Base-by-base conservation (phyloP, 1,284 basidiomycete genomes). In the Puccinia horiana region DNA sequence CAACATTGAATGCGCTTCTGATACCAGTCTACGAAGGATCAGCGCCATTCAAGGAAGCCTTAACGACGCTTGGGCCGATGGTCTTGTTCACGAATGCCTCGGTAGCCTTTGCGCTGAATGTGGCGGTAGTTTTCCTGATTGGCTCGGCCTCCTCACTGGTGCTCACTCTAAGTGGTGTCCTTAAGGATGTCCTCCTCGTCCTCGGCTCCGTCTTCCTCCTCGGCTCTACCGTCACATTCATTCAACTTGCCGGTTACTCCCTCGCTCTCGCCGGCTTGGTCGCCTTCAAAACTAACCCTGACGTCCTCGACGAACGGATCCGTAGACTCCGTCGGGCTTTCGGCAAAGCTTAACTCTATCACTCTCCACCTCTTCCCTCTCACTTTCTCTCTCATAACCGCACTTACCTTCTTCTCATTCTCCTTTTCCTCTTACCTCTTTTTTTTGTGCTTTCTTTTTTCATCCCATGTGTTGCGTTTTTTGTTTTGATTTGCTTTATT, bases 131-230 rank as follows among this genome's bases (percentile, higher is more conserved):
- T 26, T 88, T 89, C 84, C 85, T 89, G 83, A 87, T 87, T 77
- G 87, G 88, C 47, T 87, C 87, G 73, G 88, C 88, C 26, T 86
- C 85, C 75, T 87, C 87, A 40, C 86, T 88, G 79, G 87, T 87
- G 40, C 84, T 88, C 76, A 88, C 88, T 29, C 84, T 88, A 3
- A 87, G 87, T 18, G 87, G 88, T 82, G 85, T 86, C 65, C 83
- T 87, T 65, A 86, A 87, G 85, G 88, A 89, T 83, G 88, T 89
- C 78, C 84, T 89, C 32, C 86, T 89, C 79, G 89, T 89, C 79
- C 83, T 85, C 8, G 87, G 87, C 42, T 88, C 87, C 47, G 88
- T 89, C 83, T 76, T 88, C 56, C 82, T 89, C 52, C 85, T 89
- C 67, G 88, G 88, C n/a, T 87, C 87, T 73, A 86, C 86, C 16